Base-by-base conservation (phyloP, 768 basidiomycete genomes). In the Podaxis rugospora region DNA sequence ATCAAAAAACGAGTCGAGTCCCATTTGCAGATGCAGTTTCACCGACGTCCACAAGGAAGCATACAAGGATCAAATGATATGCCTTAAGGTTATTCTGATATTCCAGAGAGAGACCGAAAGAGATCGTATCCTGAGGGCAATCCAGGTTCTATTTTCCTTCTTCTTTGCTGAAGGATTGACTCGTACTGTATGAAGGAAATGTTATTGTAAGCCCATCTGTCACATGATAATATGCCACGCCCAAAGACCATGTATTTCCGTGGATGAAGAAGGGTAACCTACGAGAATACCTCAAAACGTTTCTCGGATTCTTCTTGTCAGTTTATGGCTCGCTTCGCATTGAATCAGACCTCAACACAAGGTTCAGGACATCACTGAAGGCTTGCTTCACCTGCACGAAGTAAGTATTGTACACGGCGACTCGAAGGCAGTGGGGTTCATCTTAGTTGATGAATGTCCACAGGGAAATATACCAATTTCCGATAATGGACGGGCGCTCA, bases 171-270 rank as follows among this genome's bases (percentile, higher is more conserved):
- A 46, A 18, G 27, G 6, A 18, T n/a, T 5, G 18, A 49, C 21
- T 3, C 3, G 11, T 28, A 53, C 32, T 6, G 5, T 14, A 35
- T 37, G 21, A 36, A 50, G 5, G 76, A 78, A 47, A 72, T 72
- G 13, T 63, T 72, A 16, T 44, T 72, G 51, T 78, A 76, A 75
- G 66, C 66, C 3, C 68, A 74, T 57, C 51, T 77, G 5, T 64
- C 56, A 0, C 77, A 78, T 55, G 23, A 21, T 21, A 21, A 21
- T 21, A 21, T 21, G 21, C 21, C 1, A 21, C 7, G 23, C 9
- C 7, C 51, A 44, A 37, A 49, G 57, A 35, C 51, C 65, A 1
- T 66, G 61, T 18, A 37, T 70, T 1, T 10, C 68, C 68, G 4
- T 70, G 65, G 65, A 64, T 64, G 46, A 51, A 55, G 11, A 63